Base-by-base conservation (phyloP, 2,329 filamentous ascomycete genomes). In the Coniosporium tulheliwenetii region DNA sequence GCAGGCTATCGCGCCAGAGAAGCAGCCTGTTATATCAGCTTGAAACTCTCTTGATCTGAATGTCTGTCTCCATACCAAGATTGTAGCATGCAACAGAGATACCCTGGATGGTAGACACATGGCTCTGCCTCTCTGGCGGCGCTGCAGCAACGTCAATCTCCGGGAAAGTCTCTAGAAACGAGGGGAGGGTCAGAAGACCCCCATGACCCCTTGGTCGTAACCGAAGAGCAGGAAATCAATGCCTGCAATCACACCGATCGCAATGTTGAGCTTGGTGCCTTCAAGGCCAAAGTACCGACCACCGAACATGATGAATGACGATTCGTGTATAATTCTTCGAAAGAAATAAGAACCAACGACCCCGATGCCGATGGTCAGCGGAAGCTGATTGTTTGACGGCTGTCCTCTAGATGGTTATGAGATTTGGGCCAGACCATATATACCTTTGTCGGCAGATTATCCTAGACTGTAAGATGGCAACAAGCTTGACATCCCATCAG, bases 1-100 rank as follows among this genome's bases (percentile, higher is more conserved):
- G 37, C 66, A 70, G 9, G 61, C 51, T 33, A 70, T 57, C 2
- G 68, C 66, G 26, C 68, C 68, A 15, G 59, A 58, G 50, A 72
- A 69, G 52, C 67, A 71, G 14, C 67, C 66, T n/a, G 68, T 65
- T 16, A 50, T 65, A 52, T 48, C 47, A 52, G 38, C 61, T 59
- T 7, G 55, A 26, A 7, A 7, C 19, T 26, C 19, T 26, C 7
- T 26, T 26, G 19, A 26, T 26, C 7, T 7, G 19, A 3, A 4
- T 26, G 19, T 26, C 19, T 26, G 19, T 4, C 19, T 26, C 8
- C 36, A 15, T 29, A 15, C 19, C 14, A 13, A 29, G 12, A 37
- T 37, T 37, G 29, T 47, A 50, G 35, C 36, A 43, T 19, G 43
- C 55, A 32, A 58, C 53, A 8, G 52, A 47, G 30, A 57, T 57